Conservation (phyloP, 2,329 filamentous ascomycete species). For the Myriosclerotinia duriaeana region DNA sequence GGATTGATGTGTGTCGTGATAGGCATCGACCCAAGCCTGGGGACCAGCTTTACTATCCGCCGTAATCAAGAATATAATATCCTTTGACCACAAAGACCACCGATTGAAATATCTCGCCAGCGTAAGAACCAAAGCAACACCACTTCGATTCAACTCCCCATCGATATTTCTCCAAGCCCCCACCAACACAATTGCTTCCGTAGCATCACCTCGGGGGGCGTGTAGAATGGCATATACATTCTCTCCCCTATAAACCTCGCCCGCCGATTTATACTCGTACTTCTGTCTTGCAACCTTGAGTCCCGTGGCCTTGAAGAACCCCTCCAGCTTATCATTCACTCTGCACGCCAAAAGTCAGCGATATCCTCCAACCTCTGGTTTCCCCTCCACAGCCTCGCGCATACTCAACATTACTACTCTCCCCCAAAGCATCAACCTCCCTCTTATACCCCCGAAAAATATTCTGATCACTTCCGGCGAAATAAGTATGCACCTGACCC, state of each 20-base stretch:
- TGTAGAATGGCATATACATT: slow-evolving; percentile 94
- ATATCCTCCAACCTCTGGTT: slow-evolving; percentile 40
- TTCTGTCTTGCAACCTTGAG: slow-evolving; percentile 86
- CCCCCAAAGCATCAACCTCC: slow-evolving; percentile 68
- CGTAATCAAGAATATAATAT: slow-evolving; percentile 89
- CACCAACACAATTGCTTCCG: slow-evolving; percentile 91
- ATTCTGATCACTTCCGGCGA: slow-evolving; percentile 92
- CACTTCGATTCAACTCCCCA: slow-evolving; percentile 77
- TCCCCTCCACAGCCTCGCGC: slow-evolving; percentile 28
- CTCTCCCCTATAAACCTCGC: slow-evolving; percentile 71
- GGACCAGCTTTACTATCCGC: slow-evolving; percentile 87
- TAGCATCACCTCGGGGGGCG: slow-evolving; percentile 91
- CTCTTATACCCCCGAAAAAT: slow-evolving; percentile 86
- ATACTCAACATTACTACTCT: slow-evolving; percentile 54
- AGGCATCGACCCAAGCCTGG: slow-evolving; percentile 96
- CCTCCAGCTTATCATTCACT: slow-evolving; percentile 69
- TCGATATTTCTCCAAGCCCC: slow-evolving; percentile 85
- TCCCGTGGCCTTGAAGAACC: slow-evolving; percentile 74
- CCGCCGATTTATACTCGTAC: slow-evolving; percentile 80
- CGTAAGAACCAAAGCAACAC: slow-evolving; percentile 81
- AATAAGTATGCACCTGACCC: slow-evolving; percentile 97
- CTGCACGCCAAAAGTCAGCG: slow-evolving; percentile 40
- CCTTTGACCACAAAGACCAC: slow-evolving; percentile 98
- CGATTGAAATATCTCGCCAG: slow-evolving; percentile 93
- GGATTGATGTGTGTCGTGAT: slow-evolving; percentile 83